Evolutionary conservation across 148 eudicot genomes (phyloP).

Genomic region (Rheum nobile): DNA sequence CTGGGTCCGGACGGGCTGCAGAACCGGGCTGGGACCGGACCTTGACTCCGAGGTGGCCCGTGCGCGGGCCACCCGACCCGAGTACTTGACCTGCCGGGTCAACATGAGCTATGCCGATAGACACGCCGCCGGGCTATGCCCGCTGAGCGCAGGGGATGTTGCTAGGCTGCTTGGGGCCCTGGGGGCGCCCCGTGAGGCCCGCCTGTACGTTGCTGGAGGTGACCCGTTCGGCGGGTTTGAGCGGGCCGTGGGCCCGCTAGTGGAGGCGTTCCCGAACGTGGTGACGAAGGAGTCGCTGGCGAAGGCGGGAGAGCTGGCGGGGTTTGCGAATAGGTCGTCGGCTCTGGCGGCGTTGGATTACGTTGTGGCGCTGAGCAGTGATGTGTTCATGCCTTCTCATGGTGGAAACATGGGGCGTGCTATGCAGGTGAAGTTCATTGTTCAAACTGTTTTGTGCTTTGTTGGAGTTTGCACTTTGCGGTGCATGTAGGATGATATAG

Average conservation of each 20-base stretch:
- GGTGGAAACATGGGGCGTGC: constrained; percentile 77
- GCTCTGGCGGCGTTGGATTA: constrained; percentile 67
- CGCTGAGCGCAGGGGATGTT: constrained; percentile 54
- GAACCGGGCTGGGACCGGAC: constrained; percentile 48
- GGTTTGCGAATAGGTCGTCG: constrained; percentile 38
- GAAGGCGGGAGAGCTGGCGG: constrained; percentile 38
- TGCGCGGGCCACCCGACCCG: constrained; percentile 34
- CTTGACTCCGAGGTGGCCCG: constrained; percentile 33
- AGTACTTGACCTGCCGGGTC: constrained; percentile 41
- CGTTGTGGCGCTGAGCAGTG: constrained; percentile 59
- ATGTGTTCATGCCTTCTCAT: constrained; percentile 70
- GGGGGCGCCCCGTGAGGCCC: constrained; percentile 50
- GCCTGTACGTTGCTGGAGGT: constrained; percentile 59
- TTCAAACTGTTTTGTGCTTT: background rate
- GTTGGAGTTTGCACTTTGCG: no score
- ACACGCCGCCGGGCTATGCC: constrained; percentile 59
- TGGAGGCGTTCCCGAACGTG: constrained; percentile 37
- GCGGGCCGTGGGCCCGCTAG: constrained; percentile 34
- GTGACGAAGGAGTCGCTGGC: constrained; percentile 44
- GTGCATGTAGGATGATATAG: no score
- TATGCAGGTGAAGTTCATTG: constrained; percentile 49
- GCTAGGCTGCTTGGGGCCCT: constrained; percentile 59
- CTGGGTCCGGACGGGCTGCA: constrained; percentile 71
- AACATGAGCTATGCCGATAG: constrained; percentile 39
- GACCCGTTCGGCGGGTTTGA: constrained; percentile 59